phyloP scores from a whole-genome alignment of 2,329 filamentous ascomycete species.

The Colletotrichum lupini region DNA sequence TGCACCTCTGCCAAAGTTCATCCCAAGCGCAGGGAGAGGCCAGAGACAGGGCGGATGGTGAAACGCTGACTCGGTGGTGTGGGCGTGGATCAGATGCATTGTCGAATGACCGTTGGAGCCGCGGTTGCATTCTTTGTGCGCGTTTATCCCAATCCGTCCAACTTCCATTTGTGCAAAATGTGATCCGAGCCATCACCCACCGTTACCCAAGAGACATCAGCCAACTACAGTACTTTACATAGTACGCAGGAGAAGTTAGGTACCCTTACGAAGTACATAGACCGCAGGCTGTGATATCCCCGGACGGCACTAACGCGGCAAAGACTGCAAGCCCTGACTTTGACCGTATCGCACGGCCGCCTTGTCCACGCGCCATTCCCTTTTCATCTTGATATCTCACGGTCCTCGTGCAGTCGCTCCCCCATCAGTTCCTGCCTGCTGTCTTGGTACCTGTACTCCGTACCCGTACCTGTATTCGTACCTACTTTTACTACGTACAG shows the following conservation, averaged over 20 bases:
- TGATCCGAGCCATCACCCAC: constrained; percentile 14
- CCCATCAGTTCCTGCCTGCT: background rate
- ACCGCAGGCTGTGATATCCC: background rate
- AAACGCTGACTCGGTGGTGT: constrained; percentile 30
- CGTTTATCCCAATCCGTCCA: background rate
- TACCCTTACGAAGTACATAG: no score
- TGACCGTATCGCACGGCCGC: background rate
- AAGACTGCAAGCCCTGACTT: constrained; percentile 12
- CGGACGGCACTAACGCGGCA: constrained; percentile 22
- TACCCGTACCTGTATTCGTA: no score
- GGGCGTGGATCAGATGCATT: constrained; percentile 20
- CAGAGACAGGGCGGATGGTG: constrained; percentile 14
- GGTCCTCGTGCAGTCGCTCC: background rate
- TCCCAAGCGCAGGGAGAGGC: constrained; percentile 5
- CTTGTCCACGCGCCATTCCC: constrained; percentile 6
- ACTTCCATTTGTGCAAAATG: constrained; percentile 17
- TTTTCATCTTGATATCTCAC: background rate
- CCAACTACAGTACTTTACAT: no score
- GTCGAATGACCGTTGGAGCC: constrained; percentile 23
- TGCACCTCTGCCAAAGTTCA: background rate
- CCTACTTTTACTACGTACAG: background rate
- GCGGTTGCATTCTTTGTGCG: constrained; percentile 11
- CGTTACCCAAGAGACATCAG: no score
- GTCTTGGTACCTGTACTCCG: no score
- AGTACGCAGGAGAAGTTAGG: no score